These are phyloP conservation scores for Megacollybia platyphylla DNA, from an alignment of 1,284 basidiomycete genomes.

Conservation along the genomic window DNA sequence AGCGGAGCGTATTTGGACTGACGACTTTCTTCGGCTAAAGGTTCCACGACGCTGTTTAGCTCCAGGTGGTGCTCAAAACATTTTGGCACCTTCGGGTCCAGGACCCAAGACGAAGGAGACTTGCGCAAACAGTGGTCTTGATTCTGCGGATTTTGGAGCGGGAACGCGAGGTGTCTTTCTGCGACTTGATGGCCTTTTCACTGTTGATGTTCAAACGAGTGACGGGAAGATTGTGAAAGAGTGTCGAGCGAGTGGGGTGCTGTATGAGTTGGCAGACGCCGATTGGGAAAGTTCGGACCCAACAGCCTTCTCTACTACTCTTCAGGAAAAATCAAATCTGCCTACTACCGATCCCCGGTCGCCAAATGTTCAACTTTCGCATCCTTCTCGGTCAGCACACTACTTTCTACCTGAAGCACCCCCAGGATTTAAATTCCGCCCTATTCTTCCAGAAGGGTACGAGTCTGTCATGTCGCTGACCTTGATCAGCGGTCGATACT, in stretches of 20 bases:
- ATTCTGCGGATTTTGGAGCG: conserved; percentile 34
- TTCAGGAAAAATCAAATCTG: not conserved
- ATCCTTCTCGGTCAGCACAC: conserved; percentile 19
- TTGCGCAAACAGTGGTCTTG: conserved; percentile 11
- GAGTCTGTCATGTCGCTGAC: conserved; percentile 56
- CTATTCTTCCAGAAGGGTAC: conserved; percentile 46
- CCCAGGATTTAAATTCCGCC: conserved; percentile 51
- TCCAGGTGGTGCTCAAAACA: conserved; percentile 42
- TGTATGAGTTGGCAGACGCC: conserved; percentile 62
- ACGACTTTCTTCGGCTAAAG: conserved; percentile 75
- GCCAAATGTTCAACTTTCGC: conserved; percentile 22
- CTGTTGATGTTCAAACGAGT: conserved; percentile 34
- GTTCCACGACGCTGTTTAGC: conserved; percentile 51
- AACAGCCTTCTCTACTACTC: conserved; percentile 6
- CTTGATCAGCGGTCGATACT: conserved; percentile 63
- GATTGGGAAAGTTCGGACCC: conserved; percentile 43
- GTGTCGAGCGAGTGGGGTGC: conserved; percentile 49
- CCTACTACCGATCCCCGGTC: conserved; percentile 7
- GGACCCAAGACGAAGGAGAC: conserved; percentile 25
- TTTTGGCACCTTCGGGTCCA: conserved; percentile 47
- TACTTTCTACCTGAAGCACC: conserved; percentile 51
- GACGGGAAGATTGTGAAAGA: conserved; percentile 36
- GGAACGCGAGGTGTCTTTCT: conserved; percentile 53
- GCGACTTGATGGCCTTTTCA: conserved; percentile 45
- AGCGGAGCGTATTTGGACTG: conserved; percentile 77